Conservation (phyloP, 306 rosid genomes). For the Lithocarpus polystachyus region DNA sequence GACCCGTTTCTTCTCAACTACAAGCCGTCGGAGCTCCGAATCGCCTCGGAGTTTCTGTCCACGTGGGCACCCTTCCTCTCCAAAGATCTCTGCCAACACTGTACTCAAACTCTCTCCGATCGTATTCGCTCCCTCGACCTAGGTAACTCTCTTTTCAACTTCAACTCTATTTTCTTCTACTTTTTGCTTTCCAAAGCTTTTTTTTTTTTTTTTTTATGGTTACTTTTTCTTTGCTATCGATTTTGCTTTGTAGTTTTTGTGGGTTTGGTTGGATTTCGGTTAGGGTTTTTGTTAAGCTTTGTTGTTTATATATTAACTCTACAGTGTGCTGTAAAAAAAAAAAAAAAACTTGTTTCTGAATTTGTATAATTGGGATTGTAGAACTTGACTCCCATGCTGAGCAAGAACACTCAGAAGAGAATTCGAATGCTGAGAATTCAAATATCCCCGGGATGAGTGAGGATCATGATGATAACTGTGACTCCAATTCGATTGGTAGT, state of each 20-base stretch:
- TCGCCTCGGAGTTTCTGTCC: constrained; percentile 81
- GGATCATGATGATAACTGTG: constrained; percentile 37
- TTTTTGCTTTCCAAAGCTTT: neutral
- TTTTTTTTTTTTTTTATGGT: neutral
- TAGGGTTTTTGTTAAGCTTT: no score
- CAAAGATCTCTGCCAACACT: constrained; percentile 65
- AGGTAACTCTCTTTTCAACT: constrained; percentile 29
- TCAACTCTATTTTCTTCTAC: neutral
- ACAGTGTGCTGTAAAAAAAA: no score
- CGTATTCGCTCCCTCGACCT: constrained; percentile 71
- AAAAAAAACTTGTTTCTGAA: no score
- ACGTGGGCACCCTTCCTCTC: constrained; percentile 93
- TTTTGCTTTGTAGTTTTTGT: no score
- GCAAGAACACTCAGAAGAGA: no score
- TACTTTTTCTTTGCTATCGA: no score
- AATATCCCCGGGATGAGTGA: constrained; percentile 14
- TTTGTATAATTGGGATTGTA: no score
- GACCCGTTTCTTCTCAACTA: constrained; percentile 65
- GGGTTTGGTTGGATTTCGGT: no score
- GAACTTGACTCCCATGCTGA: no score
- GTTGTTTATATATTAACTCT: no score
- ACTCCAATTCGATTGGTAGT: constrained; percentile 52
- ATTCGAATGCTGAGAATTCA: no score
- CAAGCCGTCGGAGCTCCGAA: constrained; percentile 70
- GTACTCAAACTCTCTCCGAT: constrained; percentile 59